phyloP scores from a whole-genome alignment of 495 filamentous ascomycete species.

The Xylaria scruposa region DNA sequence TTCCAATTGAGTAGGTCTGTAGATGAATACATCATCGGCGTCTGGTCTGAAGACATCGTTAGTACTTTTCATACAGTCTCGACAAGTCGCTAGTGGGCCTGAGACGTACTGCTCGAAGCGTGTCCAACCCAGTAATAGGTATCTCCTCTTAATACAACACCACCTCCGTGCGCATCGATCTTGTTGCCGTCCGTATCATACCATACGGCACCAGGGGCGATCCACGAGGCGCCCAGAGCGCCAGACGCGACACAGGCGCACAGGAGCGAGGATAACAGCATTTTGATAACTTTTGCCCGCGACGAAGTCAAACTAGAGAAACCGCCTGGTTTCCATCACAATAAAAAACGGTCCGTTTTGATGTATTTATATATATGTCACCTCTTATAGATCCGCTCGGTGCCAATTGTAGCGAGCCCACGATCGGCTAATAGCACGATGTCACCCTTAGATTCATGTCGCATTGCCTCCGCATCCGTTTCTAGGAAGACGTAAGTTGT shows the following conservation, averaged over 20 bases:
- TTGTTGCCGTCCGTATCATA: conserved; percentile 46
- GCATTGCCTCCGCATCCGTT: neutral
- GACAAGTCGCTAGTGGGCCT: neutral
- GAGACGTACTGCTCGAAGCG: conserved; percentile 44
- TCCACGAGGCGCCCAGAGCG: conserved; percentile 42
- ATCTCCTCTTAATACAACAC: conserved; percentile 43
- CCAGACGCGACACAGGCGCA: conserved; percentile 32
- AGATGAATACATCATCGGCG: conserved; percentile 53
- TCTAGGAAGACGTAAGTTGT: neutral
- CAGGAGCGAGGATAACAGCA: conserved; percentile 43
- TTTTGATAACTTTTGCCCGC: neutral
- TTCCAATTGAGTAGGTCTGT: conserved; percentile 56
- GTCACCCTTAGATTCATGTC: neutral
- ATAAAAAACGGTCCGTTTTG: neutral
- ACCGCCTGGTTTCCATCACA: neutral
- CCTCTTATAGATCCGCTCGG: conserved; percentile 11
- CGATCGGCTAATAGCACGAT: conserved; percentile 11
- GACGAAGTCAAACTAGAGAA: neutral
- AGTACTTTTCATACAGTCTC: neutral
- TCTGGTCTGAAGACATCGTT: conserved; percentile 37
- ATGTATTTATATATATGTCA: conserved; percentile 3
- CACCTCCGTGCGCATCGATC: conserved; percentile 53
- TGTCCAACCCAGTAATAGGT: conserved; percentile 54
- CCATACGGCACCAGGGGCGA: conserved; percentile 47
- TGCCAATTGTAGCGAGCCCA: conserved; percentile 10